These are phyloP conservation scores for Blastobotrys raffinosifermentans DNA, from an alignment of 1,139 yeast genomes.

Conservation along the genomic window DNA sequence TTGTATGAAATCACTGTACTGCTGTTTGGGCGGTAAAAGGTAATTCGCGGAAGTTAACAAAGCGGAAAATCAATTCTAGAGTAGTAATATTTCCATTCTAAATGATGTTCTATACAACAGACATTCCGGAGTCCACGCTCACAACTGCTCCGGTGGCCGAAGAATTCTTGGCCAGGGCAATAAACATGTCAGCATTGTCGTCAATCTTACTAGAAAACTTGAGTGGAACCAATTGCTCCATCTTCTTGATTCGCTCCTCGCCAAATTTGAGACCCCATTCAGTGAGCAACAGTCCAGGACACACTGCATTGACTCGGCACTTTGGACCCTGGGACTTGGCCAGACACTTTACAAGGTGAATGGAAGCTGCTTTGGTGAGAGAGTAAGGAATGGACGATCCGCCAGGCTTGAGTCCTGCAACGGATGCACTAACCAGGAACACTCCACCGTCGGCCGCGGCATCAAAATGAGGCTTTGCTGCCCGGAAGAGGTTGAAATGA, in stretches of 20 bases:
- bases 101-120: slow-evolving; percentile 11
- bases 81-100: slow-evolving; percentile 2
- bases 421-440: slow-evolving; percentile 36
- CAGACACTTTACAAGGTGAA: slow-evolving; percentile 35
- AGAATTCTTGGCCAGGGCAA: slow-evolving; percentile 31
- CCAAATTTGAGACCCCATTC: slow-evolving; percentile 39
- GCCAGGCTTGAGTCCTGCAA: slow-evolving; percentile 35
- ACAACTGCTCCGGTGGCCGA: slow-evolving; percentile 35
- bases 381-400: slow-evolving; percentile 40
- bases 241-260: slow-evolving; percentile 25
- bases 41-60: too few species aligned
- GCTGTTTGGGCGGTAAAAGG: too few species aligned
- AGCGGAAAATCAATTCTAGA: too few species aligned
- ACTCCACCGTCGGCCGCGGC: slow-evolving; percentile 35
- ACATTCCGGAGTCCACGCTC: slow-evolving; percentile 32
- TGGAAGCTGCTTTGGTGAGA: slow-evolving; percentile 37
- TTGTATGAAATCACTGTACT: too few species aligned
- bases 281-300: slow-evolving; percentile 39
- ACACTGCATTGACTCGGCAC: slow-evolving; percentile 36
- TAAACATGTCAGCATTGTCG: slow-evolving; percentile 35
- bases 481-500: slow-evolving; percentile 36
- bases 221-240: slow-evolving; percentile 29
- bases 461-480: slow-evolving; percentile 33
- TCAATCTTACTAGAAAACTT: slow-evolving; percentile 30
- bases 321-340: slow-evolving; percentile 38